These are phyloP conservation scores for Serpula lacrymans DNA, from an alignment of 768 basidiomycete genomes.

Conservation along the genomic window DNA sequence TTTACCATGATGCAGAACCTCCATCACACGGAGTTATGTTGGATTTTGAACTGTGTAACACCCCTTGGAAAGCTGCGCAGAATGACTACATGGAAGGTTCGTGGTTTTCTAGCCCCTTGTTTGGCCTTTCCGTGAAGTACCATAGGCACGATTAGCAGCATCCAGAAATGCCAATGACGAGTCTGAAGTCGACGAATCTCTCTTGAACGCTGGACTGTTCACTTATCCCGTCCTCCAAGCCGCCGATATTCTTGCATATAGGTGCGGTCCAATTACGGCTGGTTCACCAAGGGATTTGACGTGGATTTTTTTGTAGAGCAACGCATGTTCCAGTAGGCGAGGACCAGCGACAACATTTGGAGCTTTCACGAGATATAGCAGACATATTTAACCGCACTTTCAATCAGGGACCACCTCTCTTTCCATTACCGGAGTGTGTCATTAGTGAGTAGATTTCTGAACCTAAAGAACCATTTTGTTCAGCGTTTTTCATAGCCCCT, in stretches of 20 bases:
- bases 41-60: constrained; percentile 85
- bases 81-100: constrained; percentile 98
- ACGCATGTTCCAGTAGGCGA: constrained; percentile 96
- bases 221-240: constrained; percentile 94
- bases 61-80: constrained; percentile 78
- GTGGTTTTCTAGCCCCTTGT: constrained; percentile 6
- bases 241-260: constrained; percentile 86
- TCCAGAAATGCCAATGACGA: constrained; percentile 72
- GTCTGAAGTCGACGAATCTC: constrained; percentile 75
- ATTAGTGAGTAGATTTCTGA: constrained; percentile 53
- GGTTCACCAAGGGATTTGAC: neutral
- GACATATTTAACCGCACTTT: constrained; percentile 78
- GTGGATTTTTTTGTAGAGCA: constrained; percentile 45
- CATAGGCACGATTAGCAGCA: constrained; percentile 70
- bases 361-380: constrained; percentile 81
- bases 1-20: constrained; percentile 51
- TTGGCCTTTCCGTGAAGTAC: neutral
- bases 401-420: constrained; percentile 41
- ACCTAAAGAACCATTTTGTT: neutral
- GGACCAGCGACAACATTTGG: constrained; percentile 93
- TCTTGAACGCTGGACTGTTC: constrained; percentile 81
- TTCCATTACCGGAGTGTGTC: constrained; percentile 69
- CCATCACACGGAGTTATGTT: constrained; percentile 82
- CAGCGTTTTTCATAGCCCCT: constrained; percentile 48
- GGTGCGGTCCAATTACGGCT: constrained; percentile 39